These are phyloP conservation scores for Talaromyces marneffei DNA, from an alignment of 2,329 filamentous ascomycete species.

Conservation along the genomic window DNA sequence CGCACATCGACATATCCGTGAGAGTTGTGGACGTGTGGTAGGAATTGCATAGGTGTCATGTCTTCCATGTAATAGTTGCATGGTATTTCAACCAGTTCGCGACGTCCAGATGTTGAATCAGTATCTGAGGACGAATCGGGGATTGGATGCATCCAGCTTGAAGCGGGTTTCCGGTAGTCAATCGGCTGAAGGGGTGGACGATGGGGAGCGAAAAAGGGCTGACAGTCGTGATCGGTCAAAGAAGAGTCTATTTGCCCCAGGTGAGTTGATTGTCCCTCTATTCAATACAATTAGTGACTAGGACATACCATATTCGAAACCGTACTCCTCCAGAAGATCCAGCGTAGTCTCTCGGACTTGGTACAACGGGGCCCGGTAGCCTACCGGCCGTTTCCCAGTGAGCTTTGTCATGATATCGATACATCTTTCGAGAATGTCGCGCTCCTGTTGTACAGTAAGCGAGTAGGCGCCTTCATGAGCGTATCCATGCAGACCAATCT, in stretches of 20 bases:
- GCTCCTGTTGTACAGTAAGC: conserved; percentile 68
- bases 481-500: conserved; percentile 55
- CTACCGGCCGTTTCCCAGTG: conserved; percentile 59
- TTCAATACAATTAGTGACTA: background rate
- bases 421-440: conserved; percentile 67
- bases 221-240: conserved; percentile 39
- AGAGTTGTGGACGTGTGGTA: conserved; percentile 44
- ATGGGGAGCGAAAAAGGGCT: conserved; percentile 37
- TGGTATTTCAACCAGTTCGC: conserved; percentile 38
- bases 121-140: conserved; percentile 7
- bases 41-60: conserved; percentile 43
- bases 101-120: conserved; percentile 14
- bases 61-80: conserved; percentile 45
- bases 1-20: conserved; percentile 55
- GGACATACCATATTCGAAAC: conserved; percentile 36
- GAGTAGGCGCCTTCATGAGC: conserved; percentile 65
- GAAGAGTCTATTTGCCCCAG: conserved; percentile 30
- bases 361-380: conserved; percentile 36
- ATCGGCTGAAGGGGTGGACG: conserved; percentile 34
- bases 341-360: conserved; percentile 36
- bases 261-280: background rate
- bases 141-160: conserved; percentile 43
- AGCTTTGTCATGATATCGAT: conserved; percentile 66
- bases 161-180: conserved; percentile 39
- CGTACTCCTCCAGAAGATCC: conserved; percentile 37